phyloP scores from a whole-genome alignment of 495 filamentous ascomycete genomes.

The Hypomontagnella monticulosa region DNA sequence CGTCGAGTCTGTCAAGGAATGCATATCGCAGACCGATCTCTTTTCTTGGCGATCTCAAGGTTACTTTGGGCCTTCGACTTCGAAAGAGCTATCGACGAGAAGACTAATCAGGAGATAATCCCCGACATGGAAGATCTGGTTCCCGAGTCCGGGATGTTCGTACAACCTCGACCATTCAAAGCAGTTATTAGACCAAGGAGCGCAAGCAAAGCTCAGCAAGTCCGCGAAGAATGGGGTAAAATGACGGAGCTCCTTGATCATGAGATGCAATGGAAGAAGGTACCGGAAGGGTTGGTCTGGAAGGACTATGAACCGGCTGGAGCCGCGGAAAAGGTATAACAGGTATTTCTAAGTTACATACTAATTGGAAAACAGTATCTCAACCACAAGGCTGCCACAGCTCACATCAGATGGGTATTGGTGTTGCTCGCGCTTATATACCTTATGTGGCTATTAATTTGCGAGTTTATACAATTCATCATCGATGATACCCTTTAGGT shows the following conservation, averaged over 20 bases:
- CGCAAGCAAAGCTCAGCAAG: slow-evolving; percentile 13
- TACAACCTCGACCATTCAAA: slow-evolving; percentile 18
- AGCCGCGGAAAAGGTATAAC: slow-evolving; percentile 7
- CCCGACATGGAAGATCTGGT: slow-evolving; percentile 18
- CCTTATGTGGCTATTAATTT: slow-evolving; percentile 18
- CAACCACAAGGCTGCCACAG: not conserved
- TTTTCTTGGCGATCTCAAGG: slow-evolving; percentile 59
- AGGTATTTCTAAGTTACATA: not conserved
- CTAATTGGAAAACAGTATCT: not conserved
- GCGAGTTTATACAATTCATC: not conserved
- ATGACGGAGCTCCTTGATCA: slow-evolving; percentile 37
- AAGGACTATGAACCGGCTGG: slow-evolving; percentile 34
- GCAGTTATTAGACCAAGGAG: slow-evolving; percentile 14
- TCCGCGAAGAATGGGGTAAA: slow-evolving; percentile 44
- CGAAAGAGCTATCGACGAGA: slow-evolving; percentile 38
- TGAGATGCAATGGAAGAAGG: slow-evolving; percentile 38
- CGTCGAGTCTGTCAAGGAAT: slow-evolving; percentile 66
- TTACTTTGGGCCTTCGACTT: slow-evolving; percentile 62
- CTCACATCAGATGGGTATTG: slow-evolving; percentile 11
- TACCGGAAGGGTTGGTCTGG: slow-evolving; percentile 38
- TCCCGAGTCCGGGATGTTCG: slow-evolving; percentile 14
- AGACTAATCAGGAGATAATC: slow-evolving; percentile 13
- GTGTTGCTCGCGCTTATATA: not conserved
- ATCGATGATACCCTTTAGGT: no score
- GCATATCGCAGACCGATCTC: slow-evolving; percentile 61